Percentiles rank a stretch among this genome's conserved stretches.
These are phyloP conservation scores for Climacium dendroides DNA, from an alignment of 225 moss, liverwort and hornwort species.

Conservation along the genomic window DNA sequence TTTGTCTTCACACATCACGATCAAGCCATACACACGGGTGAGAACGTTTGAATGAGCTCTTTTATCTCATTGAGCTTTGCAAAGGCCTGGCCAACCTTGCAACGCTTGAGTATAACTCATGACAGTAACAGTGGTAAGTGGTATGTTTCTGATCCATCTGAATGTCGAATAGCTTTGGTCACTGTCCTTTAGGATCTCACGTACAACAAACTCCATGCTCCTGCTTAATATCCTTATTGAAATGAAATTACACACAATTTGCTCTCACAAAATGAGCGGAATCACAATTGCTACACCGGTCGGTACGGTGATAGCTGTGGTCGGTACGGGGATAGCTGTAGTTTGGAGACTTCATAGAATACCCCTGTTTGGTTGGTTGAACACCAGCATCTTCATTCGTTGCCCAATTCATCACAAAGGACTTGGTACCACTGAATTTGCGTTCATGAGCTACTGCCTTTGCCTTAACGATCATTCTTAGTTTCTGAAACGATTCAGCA, in stretches of 20 bases:
- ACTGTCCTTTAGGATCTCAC: background rate
- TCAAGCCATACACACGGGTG: no score
- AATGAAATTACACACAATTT: background rate
- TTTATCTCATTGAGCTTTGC: background rate
- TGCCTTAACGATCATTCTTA: background rate
- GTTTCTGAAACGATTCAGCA: background rate
- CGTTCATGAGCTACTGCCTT: no score
- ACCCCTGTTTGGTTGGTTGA: background rate
- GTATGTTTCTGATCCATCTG: background rate
- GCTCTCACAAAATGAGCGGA: background rate
- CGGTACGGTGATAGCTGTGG: no score
- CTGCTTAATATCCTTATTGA: background rate
- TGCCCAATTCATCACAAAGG: background rate
- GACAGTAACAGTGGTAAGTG: background rate
- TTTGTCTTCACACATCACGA: no score
- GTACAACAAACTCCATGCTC: background rate
- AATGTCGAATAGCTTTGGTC: background rate
- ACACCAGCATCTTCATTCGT: background rate
- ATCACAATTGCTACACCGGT: background rate
- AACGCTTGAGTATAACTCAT: background rate
- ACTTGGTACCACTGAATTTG: background rate
- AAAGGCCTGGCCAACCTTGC: background rate
- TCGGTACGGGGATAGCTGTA: background rate
- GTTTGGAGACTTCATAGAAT: background rate
- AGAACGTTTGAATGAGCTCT: no score